Percentiles rank a stretch among this genome's conserved stretches.
Evolutionary conservation across 2,329 filamentous ascomycete species (phyloP).

Genomic region (Elsinoe fawcettii): DNA sequence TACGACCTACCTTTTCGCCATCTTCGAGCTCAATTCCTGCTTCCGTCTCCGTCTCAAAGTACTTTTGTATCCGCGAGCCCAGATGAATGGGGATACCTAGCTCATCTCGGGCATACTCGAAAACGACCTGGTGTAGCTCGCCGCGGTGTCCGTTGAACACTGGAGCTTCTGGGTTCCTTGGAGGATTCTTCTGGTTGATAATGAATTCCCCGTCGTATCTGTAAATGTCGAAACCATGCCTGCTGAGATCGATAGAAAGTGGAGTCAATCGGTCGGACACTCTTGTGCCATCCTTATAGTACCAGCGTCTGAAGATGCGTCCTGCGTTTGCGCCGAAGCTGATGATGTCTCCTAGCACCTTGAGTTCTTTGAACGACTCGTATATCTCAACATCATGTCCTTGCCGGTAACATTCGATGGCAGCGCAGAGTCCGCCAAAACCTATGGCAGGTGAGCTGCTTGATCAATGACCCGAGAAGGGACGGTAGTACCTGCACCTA

Average conservation of each 20-base stretch:
- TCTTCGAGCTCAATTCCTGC: conserved; percentile 46
- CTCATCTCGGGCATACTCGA: conserved; percentile 49
- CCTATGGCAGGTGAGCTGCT: conserved; percentile 34
- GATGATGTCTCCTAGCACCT: conserved; percentile 53
- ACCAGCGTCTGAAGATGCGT: conserved; percentile 53
- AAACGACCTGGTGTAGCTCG: conserved; percentile 53
- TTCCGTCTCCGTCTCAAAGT: conserved; percentile 46
- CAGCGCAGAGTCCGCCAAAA: conserved; percentile 53
- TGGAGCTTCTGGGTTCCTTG: conserved; percentile 41
- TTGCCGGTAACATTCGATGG: conserved; percentile 54
- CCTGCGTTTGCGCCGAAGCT: conserved; percentile 53
- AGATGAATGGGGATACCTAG: conserved; percentile 50
- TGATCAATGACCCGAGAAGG: neutral
- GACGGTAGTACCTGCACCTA: conserved; percentile 32
- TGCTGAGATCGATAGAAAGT: conserved; percentile 45
- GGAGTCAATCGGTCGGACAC: conserved; percentile 20
- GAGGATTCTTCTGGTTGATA: conserved; percentile 46
- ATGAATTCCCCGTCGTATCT: conserved; percentile 56
- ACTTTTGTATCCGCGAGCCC: conserved; percentile 44
- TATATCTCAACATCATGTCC: conserved; percentile 55
- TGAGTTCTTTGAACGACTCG: conserved; percentile 49
- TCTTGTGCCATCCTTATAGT: conserved; percentile 12
- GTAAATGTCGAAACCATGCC: conserved; percentile 54
- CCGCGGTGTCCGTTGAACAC: conserved; percentile 55
- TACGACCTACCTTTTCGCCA: conserved; percentile 39